Evolutionary conservation across 345 rosid genomes (phyloP).

Genomic region (Clarkia xantiana): DNA sequence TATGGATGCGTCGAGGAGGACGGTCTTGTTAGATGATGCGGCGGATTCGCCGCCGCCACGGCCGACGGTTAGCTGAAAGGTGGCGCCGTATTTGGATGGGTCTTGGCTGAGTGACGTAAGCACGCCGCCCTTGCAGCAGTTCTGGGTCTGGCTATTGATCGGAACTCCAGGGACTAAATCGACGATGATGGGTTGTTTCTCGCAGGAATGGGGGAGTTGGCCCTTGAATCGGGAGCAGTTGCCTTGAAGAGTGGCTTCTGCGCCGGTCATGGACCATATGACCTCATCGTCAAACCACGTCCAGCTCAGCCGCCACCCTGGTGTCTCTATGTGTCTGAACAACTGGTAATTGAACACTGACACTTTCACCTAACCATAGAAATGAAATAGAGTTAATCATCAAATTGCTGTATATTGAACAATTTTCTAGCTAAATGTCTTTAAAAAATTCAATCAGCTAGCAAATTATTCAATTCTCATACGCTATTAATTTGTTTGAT

Average conservation of each 20-base stretch:
- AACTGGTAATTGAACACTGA: conserved; percentile 46
- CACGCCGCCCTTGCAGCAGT: conserved; percentile 75
- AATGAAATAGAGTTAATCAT: no score
- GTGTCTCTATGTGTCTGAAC: conserved; percentile 58
- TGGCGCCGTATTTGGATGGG: conserved; percentile 21
- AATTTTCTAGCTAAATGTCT: no score
- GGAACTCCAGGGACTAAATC: conserved; percentile 70
- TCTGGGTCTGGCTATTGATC: conserved; percentile 29
- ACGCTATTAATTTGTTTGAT: neutral
- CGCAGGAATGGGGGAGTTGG: conserved; percentile 58
- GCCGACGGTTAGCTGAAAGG: conserved; percentile 39
- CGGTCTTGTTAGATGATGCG: neutral
- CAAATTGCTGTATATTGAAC: no score
- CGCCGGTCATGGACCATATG: conserved; percentile 66
- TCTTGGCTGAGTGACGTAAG: conserved; percentile 52
- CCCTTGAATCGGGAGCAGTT: conserved; percentile 44
- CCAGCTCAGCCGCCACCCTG: conserved; percentile 83
- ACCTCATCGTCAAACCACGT: conserved; percentile 44
- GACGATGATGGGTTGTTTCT: conserved; percentile 38
- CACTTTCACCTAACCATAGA: conserved; percentile 33
- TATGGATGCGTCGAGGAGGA: conserved; percentile 16
- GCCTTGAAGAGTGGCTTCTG: conserved; percentile 79
- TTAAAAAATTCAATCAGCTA: no score
- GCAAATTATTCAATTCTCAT: neutral
- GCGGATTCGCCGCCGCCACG: neutral